Evolutionary conservation across 371 early-diverging fungal species (phyloP), one percentile per base, ranked within the genome.

Genomic region (Lichtheimia ornata): DNA sequence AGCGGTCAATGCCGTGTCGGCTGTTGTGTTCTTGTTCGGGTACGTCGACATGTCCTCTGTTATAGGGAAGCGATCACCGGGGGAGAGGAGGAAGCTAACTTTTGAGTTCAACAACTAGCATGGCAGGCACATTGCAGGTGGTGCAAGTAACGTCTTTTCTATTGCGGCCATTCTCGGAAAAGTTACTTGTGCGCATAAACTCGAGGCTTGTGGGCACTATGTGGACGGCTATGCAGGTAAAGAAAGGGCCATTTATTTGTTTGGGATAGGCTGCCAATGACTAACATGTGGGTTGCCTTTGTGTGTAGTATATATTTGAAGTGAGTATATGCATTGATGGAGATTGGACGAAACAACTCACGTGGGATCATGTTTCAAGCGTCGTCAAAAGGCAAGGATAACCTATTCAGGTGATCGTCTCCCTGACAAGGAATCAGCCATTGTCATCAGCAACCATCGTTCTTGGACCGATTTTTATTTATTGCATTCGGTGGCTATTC

Each of bases 221-320:
- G 58, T 89, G 90, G 90, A 75, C 70, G 40, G 75, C 81, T 25
- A 88, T 89, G 89, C 89, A 88, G 79, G 83, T 81, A 76, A 76
- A 64, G 35, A 25, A n/a, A 59, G 51, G 45, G 6, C 15, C 30
- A 28, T 35, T 1, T 11, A 11, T 40, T 56, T 44, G 12, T 22
- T 55, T 44, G 28, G 28, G 2, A 35, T 35, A 35, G 4, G 35
- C 35, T 7, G 9, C 1, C 35, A 35, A 35, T 35, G 35, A 9
- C 35, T 11, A 35, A 35, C 11, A 35, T n/a, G n/a, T n/a, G n/a
- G n/a, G n/a, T 5, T 35, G 35, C 11, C 28, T 5, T 28, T 28
- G 4, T 35, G 4, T 35, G 6, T 62, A 77, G 76, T 72, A 67
- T 61, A 68, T 81, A 20, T 77, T 80, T 70, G 80, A 84, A 69